phyloP scores from a whole-genome alignment of 2,329 filamentous ascomycete species.

The Fusarium tuaranense region DNA sequence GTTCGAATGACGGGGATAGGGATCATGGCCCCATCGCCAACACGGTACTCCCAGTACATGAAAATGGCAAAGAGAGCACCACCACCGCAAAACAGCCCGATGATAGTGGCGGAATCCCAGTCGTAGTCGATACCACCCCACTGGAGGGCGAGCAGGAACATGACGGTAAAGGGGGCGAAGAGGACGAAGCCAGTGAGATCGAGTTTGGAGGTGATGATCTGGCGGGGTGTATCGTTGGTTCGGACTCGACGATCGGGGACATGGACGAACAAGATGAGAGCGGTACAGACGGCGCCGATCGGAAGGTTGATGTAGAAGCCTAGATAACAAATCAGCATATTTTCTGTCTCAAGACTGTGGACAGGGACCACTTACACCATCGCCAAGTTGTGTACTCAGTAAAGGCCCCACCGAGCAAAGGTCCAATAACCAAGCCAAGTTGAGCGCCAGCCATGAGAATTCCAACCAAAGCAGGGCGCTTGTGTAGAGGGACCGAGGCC shows the following conservation, averaged over 20 bases:
- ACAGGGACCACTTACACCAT: slow-evolving; percentile 53
- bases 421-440: slow-evolving; percentile 60
- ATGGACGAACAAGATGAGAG: slow-evolving; percentile 48
- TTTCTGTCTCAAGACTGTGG: neutral
- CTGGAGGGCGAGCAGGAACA: slow-evolving; percentile 63
- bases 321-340: slow-evolving; percentile 27
- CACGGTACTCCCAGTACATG: slow-evolving; percentile 56
- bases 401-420: slow-evolving; percentile 59
- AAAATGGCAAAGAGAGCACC: slow-evolving; percentile 56
- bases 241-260: slow-evolving; percentile 49
- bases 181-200: slow-evolving; percentile 59
- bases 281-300: slow-evolving; percentile 51
- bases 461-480: slow-evolving; percentile 44
- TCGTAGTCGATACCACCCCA: slow-evolving; percentile 61
- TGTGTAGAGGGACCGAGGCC: slow-evolving; percentile 44
- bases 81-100: slow-evolving; percentile 59
- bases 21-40: slow-evolving; percentile 63
- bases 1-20: slow-evolving; percentile 57
- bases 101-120: slow-evolving; percentile 58
- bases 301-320: slow-evolving; percentile 63
- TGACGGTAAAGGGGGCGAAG: slow-evolving; percentile 60
- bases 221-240: slow-evolving; percentile 20
- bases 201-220: slow-evolving; percentile 48
- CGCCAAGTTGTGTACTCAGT: slow-evolving; percentile 56
- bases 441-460: slow-evolving; percentile 51